Base-by-base conservation (phyloP, 2,329 filamentous ascomycete genomes). In the Orbilia javanica region DNA sequence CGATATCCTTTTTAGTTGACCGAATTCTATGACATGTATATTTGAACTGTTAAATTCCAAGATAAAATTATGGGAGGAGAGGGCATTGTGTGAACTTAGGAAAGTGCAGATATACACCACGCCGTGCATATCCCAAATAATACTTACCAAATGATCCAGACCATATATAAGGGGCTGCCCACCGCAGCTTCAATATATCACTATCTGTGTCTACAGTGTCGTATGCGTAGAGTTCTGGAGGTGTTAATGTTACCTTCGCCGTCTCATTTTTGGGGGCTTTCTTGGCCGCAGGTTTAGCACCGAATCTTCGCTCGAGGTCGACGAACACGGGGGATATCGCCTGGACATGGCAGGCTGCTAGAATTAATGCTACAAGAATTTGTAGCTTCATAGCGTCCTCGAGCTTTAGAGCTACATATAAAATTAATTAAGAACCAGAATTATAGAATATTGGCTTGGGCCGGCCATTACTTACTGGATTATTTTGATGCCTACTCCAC, bases 121-220 rank as follows among this genome's bases (percentile, higher is more conserved):
- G n/a, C 2, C 6, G 25, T 10, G 13, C 5, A 36, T 10, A 11
- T 10, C 5, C 5, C 34, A 5, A 15, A 4, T 46, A 31, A 65
- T 29, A 65, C 63, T 53, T 15, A 52, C 66, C 66, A 39, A 70
- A 18, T 36, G 66, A n/a, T 4, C 66, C 66, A 29, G 66, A 70
- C 66, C 66, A 70, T 27, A 36, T 4, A 29, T 39, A 62, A 7
- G 25, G n/a, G 6, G 18, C 11, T 18, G 25, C 13, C 1, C 4
- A 25, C 15, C 25, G 13, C 50, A 18, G 22, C 13, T 6, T 34
- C 25, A 27, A 11, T 11, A n/a, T 3, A 7, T 18, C n/a, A 34
- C 25, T 31, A 6, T 11, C n/a, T 10, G 4, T 2, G 13, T 22
- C 15, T 10, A 13, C 15, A 3, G 8, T 25, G 0, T 13, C 15